Evolutionary conservation across 805 yeast species (phyloP).

Genomic region (Sporopachydermia quercuum): DNA sequence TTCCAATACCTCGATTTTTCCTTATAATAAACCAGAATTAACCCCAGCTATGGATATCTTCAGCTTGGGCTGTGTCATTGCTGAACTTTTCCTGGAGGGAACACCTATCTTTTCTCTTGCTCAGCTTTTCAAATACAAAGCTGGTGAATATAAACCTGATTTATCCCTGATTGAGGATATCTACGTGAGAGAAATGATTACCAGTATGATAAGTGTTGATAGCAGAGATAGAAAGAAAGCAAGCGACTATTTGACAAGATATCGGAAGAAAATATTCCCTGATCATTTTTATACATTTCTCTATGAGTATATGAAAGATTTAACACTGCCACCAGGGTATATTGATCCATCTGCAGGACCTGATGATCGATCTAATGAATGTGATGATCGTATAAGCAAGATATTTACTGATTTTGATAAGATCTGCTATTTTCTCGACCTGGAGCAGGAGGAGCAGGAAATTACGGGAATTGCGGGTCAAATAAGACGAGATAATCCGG

Average conservation of each 20-base stretch:
- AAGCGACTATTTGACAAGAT: conserved; percentile 33
- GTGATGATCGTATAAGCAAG: conserved; percentile 43
- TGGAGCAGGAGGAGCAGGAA: conserved; percentile 7
- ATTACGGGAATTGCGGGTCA: not conserved
- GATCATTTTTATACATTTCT: conserved; percentile 27
- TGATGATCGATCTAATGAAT: conserved; percentile 22
- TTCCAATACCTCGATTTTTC: conserved; percentile 8
- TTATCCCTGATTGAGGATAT: conserved; percentile 38
- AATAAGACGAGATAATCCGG: too few species aligned
- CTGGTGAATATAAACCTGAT: conserved; percentile 51
- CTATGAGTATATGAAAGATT: conserved; percentile 45
- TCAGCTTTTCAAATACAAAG: conserved; percentile 70
- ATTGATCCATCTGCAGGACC: conserved; percentile 10
- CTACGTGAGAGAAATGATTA: conserved; percentile 37
- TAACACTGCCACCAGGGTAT: conserved; percentile 15
- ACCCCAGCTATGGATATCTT: conserved; percentile 68
- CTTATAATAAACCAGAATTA: conserved; percentile 19
- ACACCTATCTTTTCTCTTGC: conserved; percentile 75
- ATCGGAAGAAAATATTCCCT: conserved; percentile 12
- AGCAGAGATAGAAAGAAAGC: conserved; percentile 50
- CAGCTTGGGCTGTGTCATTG: conserved; percentile 75
- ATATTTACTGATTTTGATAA: conserved; percentile 45
- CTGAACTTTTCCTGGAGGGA: conserved; percentile 80
- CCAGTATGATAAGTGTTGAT: conserved; percentile 46
- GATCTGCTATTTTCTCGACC: conserved; percentile 24